Evolutionary conservation across 2,329 filamentous ascomycete genomes (phyloP).

Genomic region (Colletotrichum kahawae): DNA sequence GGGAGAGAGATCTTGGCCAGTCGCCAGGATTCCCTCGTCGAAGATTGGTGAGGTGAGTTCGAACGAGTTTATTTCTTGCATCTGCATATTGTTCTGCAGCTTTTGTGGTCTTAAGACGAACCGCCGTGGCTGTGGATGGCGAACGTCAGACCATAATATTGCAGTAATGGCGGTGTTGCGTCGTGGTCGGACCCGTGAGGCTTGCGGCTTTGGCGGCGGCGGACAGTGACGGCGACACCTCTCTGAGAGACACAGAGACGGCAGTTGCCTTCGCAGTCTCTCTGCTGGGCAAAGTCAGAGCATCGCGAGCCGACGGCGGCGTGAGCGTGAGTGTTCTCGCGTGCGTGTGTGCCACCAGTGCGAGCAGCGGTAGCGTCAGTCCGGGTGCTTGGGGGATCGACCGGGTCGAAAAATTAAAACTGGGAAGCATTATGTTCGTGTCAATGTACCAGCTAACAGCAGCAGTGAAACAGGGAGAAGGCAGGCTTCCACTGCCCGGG

Average conservation of each 20-base stretch:
- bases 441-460: conserved; percentile 1
- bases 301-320: not conserved
- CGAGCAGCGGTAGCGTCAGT: not conserved
- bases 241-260: not conserved
- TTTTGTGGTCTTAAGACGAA: conserved; percentile 9
- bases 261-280: not conserved
- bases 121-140: not conserved
- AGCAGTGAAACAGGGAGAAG: conserved; percentile 16
- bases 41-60: conserved; percentile 3
- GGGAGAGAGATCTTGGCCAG: not conserved
- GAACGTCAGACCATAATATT: not conserved
- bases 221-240: not conserved
- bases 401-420: not conserved
- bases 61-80: conserved; percentile 2
- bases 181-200: not conserved
- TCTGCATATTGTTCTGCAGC: not conserved
- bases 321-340: not conserved
- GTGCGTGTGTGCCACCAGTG: not conserved
- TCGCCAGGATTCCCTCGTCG: conserved; percentile 6
- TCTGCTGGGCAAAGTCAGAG: not conserved
- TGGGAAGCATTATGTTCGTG: not conserved
- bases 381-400: conserved; percentile 3
- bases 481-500: not conserved
- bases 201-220: not conserved
- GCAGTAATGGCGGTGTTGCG: not conserved